Conservation (phyloP, 805 yeast genomes). For the Metschnikowia santaceciliae region DNA sequence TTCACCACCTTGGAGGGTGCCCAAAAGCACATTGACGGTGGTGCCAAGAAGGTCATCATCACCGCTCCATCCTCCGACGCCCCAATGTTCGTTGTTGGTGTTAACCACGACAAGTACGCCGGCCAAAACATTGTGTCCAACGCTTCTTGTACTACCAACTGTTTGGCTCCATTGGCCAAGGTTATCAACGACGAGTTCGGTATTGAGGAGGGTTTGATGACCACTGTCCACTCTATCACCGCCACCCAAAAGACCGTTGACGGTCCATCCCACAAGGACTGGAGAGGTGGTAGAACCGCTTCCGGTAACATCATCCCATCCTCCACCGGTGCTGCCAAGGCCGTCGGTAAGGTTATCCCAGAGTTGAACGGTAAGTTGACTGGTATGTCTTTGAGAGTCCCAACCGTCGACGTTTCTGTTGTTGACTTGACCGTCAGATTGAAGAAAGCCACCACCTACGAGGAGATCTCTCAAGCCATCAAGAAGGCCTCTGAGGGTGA, state of each 20-base stretch:
- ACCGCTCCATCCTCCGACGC: slow-evolving; percentile 94
- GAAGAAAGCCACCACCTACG: slow-evolving; percentile 72
- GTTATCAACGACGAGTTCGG: slow-evolving; percentile 82
- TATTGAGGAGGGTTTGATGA: slow-evolving; percentile 89
- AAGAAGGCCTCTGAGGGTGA: slow-evolving; percentile 74
- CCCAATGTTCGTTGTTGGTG: slow-evolving; percentile 94
- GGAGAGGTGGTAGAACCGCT: slow-evolving; percentile 98
- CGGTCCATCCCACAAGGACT: slow-evolving; percentile 96
- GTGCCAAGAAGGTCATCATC: slow-evolving; percentile 92
- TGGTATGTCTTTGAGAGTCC: slow-evolving; percentile 91
- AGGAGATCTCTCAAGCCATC: slow-evolving; percentile 72
- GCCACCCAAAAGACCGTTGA: slow-evolving; percentile 96
- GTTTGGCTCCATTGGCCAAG: slow-evolving; percentile 93
- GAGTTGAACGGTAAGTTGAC: slow-evolving; percentile 88
- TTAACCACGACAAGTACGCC: slow-evolving; percentile 74
- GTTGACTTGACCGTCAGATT: slow-evolving; percentile 88
- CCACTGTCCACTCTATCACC: slow-evolving; percentile 93
- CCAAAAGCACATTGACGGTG: slow-evolving; percentile 78
- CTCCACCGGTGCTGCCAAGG: slow-evolving; percentile 97
- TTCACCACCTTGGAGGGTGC: slow-evolving; percentile 83
- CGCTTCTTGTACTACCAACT: slow-evolving; percentile 95
- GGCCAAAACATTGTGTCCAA: slow-evolving; percentile 78
- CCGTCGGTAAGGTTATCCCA: slow-evolving; percentile 94
- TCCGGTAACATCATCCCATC: slow-evolving; percentile 94
- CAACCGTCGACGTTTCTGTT: slow-evolving; percentile 89